Evolutionary conservation across 1,284 basidiomycete genomes (phyloP), one percentile per base, ranked within the genome.

Genomic region (Heliocybe sulcata): DNA sequence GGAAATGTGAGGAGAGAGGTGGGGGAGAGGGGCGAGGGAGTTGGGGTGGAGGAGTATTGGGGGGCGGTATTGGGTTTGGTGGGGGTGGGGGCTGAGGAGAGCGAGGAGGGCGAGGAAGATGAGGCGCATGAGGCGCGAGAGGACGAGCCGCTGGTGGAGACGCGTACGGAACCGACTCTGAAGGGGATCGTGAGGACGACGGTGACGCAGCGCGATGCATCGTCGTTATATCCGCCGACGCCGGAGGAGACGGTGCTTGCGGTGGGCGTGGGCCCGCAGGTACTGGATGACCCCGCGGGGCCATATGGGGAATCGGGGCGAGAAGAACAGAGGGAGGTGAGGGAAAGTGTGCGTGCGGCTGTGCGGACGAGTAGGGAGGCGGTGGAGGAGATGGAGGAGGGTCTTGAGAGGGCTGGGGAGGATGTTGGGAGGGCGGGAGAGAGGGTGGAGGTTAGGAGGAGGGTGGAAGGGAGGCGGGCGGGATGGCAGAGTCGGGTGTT

Each of bases 201-300:
- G 4, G 61, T 62, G 4, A 65, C 63, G 8, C 58, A 63, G 29
- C 52, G 60, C 1, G 52, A 57, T 10, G 51, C 58, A 3, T 56
- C 31, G 58, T 31, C 56, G n/a, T 53, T 56, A 4, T 55, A 60
- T 12, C 55, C 59, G 20, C 52, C 58, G 45, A 45, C 58, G 11
- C 54, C 60, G 3, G 61, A 65, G 35, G 67, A 72, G 53, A 72
- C 67, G 11, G 59, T 69, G 3, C 56, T 76, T 19, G 73, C 73
- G 0, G 62, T 80, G 20, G 78, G 78, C 1, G 65, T 70, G 16
- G 75, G 72, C 14, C 64, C 76, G 3, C 78, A 80, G 59, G 63
- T 80, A n/a, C 70, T 80, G 55, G 71, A 73, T 0, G 70, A 69
- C 2, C 71, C 73, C 53, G 72, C 69, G 3, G 75, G 74, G 6